phyloP scores from a whole-genome alignment of 352 stramenopile species.

The Globisporangium emineosum region DNA sequence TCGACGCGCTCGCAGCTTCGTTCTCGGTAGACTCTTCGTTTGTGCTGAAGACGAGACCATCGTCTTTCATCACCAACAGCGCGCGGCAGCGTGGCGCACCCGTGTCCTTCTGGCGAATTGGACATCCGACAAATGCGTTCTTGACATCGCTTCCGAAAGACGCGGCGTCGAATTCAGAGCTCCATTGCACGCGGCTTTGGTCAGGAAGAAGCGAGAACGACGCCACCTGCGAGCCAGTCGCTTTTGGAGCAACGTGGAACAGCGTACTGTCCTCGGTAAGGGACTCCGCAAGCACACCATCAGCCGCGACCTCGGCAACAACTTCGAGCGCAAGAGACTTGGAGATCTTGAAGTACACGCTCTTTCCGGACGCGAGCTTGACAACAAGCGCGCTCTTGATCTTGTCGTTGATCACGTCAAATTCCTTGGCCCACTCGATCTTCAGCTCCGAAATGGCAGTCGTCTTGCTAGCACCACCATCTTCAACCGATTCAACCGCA shows the following conservation, averaged over 20 bases:
- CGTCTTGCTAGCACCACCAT: constrained; percentile 7
- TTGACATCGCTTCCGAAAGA: constrained; percentile 50
- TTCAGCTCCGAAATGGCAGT: constrained; percentile 10
- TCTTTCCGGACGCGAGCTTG: constrained; percentile 51
- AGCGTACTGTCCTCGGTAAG: constrained; percentile 50
- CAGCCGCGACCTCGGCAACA: constrained; percentile 31
- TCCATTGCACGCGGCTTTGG: constrained; percentile 33
- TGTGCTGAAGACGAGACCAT: constrained; percentile 64
- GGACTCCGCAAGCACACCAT: constrained; percentile 50
- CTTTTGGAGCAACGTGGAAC: constrained; percentile 41
- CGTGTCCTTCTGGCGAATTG: constrained; percentile 54
- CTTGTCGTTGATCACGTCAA: constrained; percentile 36
- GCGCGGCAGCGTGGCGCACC: constrained; percentile 40
- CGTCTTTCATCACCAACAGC: constrained; percentile 68
- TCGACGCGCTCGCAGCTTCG: constrained; percentile 11
- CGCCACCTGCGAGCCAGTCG: constrained; percentile 26
- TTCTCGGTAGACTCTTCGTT: constrained; percentile 39
- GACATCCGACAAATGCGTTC: constrained; percentile 52
- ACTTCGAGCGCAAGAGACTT: constrained; percentile 36
- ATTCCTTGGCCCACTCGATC: constrained; percentile 22
- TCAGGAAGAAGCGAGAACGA: constrained; percentile 37
- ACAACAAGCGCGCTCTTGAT: constrained; percentile 51
- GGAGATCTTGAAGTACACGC: constrained; percentile 52
- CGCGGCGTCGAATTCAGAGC: constrained; percentile 44
- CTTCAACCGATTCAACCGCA: constrained; percentile 17